These are phyloP conservation scores for Linnemannia hyalina DNA, from an alignment of 192 early-diverging fungal species.

Conservation along the genomic window DNA sequence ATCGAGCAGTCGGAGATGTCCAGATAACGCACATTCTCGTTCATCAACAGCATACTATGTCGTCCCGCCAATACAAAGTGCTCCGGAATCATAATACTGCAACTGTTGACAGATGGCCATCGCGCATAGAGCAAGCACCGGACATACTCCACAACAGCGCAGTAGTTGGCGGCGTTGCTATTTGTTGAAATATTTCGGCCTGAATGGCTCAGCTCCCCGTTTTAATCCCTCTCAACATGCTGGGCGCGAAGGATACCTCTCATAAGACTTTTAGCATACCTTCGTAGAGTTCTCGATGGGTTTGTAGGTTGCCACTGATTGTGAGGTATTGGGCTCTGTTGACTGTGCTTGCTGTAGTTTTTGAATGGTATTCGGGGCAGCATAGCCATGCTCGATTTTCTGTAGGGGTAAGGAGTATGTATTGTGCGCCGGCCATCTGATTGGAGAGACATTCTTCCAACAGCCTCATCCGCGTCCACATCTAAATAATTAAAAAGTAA, in stretches of 20 bases:
- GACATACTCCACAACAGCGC: neutral
- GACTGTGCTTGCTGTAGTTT: no score
- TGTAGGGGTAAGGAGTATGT: no score
- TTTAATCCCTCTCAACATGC: neutral
- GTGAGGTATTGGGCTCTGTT: no score
- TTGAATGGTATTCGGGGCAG: no score
- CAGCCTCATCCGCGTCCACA: no score
- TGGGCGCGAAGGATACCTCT: neutral
- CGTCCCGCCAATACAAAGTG: conserved; percentile 4
- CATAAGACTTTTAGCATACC: neutral
- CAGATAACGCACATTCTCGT: neutral
- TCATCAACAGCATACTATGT: neutral
- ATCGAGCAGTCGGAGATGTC: neutral
- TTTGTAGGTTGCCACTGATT: no score
- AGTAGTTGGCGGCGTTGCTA: neutral
- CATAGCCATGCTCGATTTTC: no score
- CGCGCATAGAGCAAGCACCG: neutral
- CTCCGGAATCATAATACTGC: neutral
- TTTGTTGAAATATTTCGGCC: neutral
- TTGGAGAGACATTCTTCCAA: no score
- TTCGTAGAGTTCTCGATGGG: no score
- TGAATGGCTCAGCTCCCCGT: neutral
- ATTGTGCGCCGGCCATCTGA: no score
- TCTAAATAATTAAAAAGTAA: no score
- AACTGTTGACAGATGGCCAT: neutral